These are phyloP conservation scores for Agastache rugosa DNA, from an alignment of 257 asterid genomes.

Conservation along the genomic window DNA sequence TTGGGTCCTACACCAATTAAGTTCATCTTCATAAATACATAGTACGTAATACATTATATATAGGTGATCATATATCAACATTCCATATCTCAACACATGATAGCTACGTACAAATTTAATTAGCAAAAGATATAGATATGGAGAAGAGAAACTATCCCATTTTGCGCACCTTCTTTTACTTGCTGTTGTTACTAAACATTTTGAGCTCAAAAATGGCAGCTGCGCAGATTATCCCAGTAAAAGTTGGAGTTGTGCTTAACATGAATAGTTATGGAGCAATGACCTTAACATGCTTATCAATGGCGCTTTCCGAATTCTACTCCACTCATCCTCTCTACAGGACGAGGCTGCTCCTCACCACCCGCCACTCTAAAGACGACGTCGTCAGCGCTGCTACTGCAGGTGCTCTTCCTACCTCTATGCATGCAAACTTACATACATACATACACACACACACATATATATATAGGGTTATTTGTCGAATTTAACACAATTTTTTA, in stretches of 20 bases:
- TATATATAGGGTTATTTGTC: too few species aligned
- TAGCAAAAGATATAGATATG: slow-evolving; percentile 18
- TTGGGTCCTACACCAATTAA: not conserved
- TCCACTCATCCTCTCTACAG: slow-evolving; percentile 37
- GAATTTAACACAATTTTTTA: too few species aligned
- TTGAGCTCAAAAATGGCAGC: slow-evolving; percentile 22
- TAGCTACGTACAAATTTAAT: not conserved
- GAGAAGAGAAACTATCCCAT: slow-evolving; percentile 16
- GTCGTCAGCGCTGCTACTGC: slow-evolving; percentile 60
- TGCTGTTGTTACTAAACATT: not conserved
- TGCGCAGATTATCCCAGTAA: slow-evolving; percentile 38
- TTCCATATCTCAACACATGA: not conserved
- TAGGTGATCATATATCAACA: too few species aligned
- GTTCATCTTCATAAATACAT: too few species aligned
- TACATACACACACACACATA: too few species aligned
- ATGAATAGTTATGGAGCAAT: slow-evolving; percentile 46
- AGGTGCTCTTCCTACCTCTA: too few species aligned
- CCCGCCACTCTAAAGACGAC: slow-evolving; percentile 44
- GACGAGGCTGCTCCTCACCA: slow-evolving; percentile 47
- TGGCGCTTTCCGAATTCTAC: slow-evolving; percentile 69
- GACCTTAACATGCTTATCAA: slow-evolving; percentile 49
- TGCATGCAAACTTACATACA: too few species aligned
- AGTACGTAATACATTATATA: too few species aligned
- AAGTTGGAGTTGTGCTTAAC: slow-evolving; percentile 54
- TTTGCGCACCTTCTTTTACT: slow-evolving; percentile 10